A percentile compares a stretch with the other conserved stretches of the same genome.
These are phyloP conservation scores for Moniliophthora roreri DNA, from an alignment of 1,284 basidiomycete genomes.

Conservation along the genomic window DNA sequence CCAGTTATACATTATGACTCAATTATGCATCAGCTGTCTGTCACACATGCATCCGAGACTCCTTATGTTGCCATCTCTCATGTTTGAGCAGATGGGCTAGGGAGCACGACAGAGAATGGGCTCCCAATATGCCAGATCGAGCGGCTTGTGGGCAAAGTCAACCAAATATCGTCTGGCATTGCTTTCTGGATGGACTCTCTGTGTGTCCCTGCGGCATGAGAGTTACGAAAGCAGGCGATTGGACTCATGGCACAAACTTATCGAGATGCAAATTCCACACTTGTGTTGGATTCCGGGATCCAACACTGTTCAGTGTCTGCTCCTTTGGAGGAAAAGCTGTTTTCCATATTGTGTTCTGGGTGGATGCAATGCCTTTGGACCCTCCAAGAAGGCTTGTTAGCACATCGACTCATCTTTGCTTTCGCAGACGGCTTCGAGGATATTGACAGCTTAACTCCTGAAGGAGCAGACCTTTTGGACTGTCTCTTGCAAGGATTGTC, in stretches of 20 bases:
- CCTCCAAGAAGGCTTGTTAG: not conserved
- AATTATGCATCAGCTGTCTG: not conserved
- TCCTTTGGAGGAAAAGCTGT: not conserved
- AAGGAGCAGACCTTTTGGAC: not conserved
- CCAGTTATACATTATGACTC: not conserved
- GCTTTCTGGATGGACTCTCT: not conserved
- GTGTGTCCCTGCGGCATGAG: not conserved
- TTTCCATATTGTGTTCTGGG: not conserved
- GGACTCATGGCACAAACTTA: slow-evolving; percentile 1
- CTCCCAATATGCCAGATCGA: not conserved
- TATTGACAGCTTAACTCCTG: not conserved
- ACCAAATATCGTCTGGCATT: not conserved
- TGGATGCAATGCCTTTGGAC: slow-evolving; percentile 8
- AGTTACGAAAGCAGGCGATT: not conserved
- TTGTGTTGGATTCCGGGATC: not conserved
- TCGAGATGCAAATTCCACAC: not conserved
- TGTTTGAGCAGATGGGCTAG: not conserved
- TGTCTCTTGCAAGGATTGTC: not conserved
- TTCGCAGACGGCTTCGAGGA: not conserved
- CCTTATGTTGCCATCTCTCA: slow-evolving; percentile 5
- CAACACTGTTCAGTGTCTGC: not conserved
- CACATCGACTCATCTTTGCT: not conserved
- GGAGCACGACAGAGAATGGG: not conserved
- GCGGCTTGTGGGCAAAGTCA: not conserved
- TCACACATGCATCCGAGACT: not conserved